Conservation (phyloP, 2,329 filamentous ascomycete genomes). For the Madurella fahalii region DNA sequence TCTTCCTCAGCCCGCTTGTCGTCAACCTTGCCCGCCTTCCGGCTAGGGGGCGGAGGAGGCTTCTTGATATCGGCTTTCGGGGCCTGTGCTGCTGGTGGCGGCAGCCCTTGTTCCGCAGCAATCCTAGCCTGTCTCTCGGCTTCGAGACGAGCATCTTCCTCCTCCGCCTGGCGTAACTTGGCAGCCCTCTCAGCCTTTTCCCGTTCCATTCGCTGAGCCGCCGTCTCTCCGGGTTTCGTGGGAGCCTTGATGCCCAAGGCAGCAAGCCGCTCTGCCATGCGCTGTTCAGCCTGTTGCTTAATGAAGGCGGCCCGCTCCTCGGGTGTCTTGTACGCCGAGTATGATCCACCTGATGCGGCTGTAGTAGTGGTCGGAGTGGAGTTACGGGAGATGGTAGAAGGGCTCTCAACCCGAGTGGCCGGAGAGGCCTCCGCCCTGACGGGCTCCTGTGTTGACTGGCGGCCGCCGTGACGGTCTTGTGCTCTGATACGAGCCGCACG, state of each 20-base stretch:
- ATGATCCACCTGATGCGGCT: slow-evolving; percentile 55
- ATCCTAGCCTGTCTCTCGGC: slow-evolving; percentile 79
- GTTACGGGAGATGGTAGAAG: slow-evolving; percentile 49
- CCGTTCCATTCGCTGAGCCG: slow-evolving; percentile 80
- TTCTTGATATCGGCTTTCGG: slow-evolving; percentile 52
- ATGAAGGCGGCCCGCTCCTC: slow-evolving; percentile 95
- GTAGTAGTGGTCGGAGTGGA: slow-evolving; percentile 45
- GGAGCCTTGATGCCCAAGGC: slow-evolving; percentile 87
- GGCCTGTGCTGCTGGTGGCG: slow-evolving; percentile 51
- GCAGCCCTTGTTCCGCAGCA: slow-evolving; percentile 67
- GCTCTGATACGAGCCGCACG: slow-evolving; percentile 65
- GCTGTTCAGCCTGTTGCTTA: slow-evolving; percentile 92
- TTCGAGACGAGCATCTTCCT: slow-evolving; percentile 86
- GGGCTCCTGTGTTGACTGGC: slow-evolving; percentile 41
- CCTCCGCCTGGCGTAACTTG: slow-evolving; percentile 83
- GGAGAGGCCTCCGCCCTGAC: slow-evolving; percentile 44
- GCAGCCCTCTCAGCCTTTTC: slow-evolving; percentile 85
- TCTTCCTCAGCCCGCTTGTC: slow-evolving; percentile 57
- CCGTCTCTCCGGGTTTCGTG: slow-evolving; percentile 71
- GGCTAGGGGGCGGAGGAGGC: slow-evolving; percentile 73
- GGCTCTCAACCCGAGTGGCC: slow-evolving; percentile 46
- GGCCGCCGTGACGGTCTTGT: slow-evolving; percentile 51
- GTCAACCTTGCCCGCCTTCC: slow-evolving; percentile 61
- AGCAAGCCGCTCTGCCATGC: slow-evolving; percentile 93
- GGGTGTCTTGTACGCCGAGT: slow-evolving; percentile 80